Conservation (phyloP, 1,139 yeast genomes). For the Oligophagozyma castellii region DNA sequence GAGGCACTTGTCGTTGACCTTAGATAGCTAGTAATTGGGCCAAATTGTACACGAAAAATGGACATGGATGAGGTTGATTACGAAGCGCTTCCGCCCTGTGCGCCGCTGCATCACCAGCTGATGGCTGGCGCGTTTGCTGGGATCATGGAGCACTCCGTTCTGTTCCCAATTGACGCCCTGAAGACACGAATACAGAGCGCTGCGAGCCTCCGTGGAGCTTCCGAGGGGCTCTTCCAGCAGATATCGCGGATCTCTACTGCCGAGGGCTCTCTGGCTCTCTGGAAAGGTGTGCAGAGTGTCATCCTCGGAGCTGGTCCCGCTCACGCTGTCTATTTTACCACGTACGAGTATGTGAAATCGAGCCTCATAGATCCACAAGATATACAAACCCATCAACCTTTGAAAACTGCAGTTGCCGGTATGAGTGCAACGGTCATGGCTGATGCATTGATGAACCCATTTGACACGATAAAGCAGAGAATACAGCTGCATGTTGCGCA, state of each 20-base stretch:
- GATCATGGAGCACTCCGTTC: conserved; percentile 92
- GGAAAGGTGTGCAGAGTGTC: conserved; percentile 93
- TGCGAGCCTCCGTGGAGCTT: background rate
- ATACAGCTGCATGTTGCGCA: conserved; percentile 55
- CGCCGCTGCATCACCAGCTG: conserved; percentile 71
- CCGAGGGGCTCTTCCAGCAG: conserved; percentile 33
- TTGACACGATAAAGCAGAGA: conserved; percentile 86
- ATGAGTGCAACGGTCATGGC: conserved; percentile 89
- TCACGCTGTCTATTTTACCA: conserved; percentile 95
- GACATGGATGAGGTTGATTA: conserved; percentile 51
- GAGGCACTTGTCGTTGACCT: too few species aligned
- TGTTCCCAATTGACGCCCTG: conserved; percentile 92
- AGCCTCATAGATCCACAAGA: conserved; percentile 20
- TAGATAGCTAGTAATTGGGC: too few species aligned
- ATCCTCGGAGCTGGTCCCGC: conserved; percentile 99
- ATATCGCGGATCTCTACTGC: conserved; percentile 64
- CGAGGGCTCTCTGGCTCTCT: conserved; percentile 83
- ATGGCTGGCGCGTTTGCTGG: conserved; percentile 97
- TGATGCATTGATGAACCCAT: conserved; percentile 96
- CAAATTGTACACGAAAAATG: too few species aligned
- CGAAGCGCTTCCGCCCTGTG: conserved; percentile 82
- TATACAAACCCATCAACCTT: conserved; percentile 33
- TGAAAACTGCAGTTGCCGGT: conserved; percentile 78
- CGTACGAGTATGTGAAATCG: conserved; percentile 70
- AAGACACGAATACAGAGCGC: conserved; percentile 81